Percentiles rank a stretch among this genome's conserved stretches.
Conservation (phyloP, 768 basidiomycete species). For the Russula griseocarnosa region DNA sequence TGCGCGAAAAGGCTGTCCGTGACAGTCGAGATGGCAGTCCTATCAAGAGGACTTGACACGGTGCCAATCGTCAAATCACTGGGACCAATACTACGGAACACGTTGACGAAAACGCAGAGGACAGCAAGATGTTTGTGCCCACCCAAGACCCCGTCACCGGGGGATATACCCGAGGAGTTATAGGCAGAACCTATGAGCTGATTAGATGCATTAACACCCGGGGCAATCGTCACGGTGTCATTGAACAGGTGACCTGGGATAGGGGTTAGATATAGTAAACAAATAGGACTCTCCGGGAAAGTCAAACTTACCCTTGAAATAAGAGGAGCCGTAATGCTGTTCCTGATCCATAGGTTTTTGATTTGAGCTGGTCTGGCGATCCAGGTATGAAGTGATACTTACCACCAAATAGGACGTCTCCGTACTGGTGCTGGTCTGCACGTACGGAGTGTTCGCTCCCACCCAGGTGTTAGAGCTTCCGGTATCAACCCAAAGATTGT, state of each 20-base stretch:
- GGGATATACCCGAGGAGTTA: slow-evolving; percentile 39
- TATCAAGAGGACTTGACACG: slow-evolving; percentile 27
- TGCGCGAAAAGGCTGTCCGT: slow-evolving; percentile 40
- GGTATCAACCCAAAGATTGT: slow-evolving; percentile 57
- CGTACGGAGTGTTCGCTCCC: slow-evolving; percentile 46
- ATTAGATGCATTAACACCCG: slow-evolving; percentile 45
- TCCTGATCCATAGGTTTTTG: slow-evolving; percentile 34
- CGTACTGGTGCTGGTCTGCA: slow-evolving; percentile 46
- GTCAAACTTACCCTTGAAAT: slow-evolving; percentile 45
- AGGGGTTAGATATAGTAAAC: neutral
- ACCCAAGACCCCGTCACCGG: slow-evolving; percentile 64
- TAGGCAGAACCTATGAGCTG: slow-evolving; percentile 66
- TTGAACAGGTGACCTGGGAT: slow-evolving; percentile 33
- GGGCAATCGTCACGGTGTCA: slow-evolving; percentile 53
- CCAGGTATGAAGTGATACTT: slow-evolving; percentile 29
- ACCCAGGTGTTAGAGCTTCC: slow-evolving; percentile 76
- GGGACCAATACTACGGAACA: slow-evolving; percentile 55
- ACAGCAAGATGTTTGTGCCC: slow-evolving; percentile 23
- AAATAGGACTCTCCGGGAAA: neutral
- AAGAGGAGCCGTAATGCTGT: slow-evolving; percentile 59
- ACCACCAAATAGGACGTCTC: slow-evolving; percentile 48
- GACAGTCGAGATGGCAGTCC: slow-evolving; percentile 47
- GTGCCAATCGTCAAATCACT: slow-evolving; percentile 47
- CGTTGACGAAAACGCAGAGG: neutral
- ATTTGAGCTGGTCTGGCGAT: neutral